phyloP scores from a whole-genome alignment of 148 eudicot genomes.

The Persicaria tinctoria region DNA sequence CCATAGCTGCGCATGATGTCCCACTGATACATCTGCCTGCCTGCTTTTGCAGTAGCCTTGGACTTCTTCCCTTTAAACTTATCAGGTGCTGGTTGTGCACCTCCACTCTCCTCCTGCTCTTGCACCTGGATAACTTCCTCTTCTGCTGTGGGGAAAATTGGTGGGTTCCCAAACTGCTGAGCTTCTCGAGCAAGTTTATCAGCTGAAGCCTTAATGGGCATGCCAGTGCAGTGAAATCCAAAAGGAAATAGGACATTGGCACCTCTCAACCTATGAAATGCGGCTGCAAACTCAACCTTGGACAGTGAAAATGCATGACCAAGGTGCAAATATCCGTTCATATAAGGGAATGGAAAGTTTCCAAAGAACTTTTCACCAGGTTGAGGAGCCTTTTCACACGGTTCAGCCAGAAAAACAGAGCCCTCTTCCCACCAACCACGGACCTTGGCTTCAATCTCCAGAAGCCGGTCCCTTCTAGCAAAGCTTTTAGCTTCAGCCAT shows the following conservation, averaged over 20 bases:
- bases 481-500: constrained; percentile 40
- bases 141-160: constrained; percentile 45
- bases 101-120: constrained; percentile 32
- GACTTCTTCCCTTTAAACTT: constrained; percentile 85
- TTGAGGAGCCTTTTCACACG: constrained; percentile 43
- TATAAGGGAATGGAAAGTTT: constrained; percentile 90
- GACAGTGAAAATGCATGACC: constrained; percentile 17
- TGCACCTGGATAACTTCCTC: constrained; percentile 38
- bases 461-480: constrained; percentile 68
- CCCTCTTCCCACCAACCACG: constrained; percentile 52
- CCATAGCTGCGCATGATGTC: constrained; percentile 88
- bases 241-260: constrained; percentile 49
- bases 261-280: no score
- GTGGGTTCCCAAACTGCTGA: constrained; percentile 71
- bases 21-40: constrained; percentile 74
- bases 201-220: constrained; percentile 96
- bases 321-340: constrained; percentile 81
- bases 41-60: constrained; percentile 67
- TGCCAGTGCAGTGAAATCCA: constrained; percentile 88
- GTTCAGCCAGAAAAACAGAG: constrained; percentile 52
- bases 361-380: constrained; percentile 76
- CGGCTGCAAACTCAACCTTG: no score
- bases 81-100: constrained; percentile 39
- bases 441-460: constrained; percentile 53
- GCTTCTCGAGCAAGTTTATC: constrained; percentile 72